Evolutionary conservation across 148 eudicot genomes (phyloP), one percentile per base, ranked within the genome.

Genomic region (Vaccinium macrocarpon): DNA sequence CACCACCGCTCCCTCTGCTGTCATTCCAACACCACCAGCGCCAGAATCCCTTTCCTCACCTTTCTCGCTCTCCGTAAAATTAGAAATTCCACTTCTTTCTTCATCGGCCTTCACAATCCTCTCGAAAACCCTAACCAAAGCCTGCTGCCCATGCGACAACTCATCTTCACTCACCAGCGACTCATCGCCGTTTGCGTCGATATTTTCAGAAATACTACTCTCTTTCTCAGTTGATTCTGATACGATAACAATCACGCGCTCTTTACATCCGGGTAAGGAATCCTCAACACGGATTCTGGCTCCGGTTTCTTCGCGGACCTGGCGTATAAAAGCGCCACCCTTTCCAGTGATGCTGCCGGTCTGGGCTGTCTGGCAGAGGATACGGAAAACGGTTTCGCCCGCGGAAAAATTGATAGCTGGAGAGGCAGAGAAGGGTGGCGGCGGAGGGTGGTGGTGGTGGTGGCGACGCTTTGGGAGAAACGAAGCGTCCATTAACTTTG

Each of bases 221-320:
- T 62, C 82, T 23, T 81, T 66, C 57, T 16, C 87, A 73, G 84
- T 84, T 8, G 84, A 32, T 51, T 86, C 84, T 23, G 85, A 78
- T 21, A 81, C 64, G 35, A 89, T 76, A 49, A 86, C 38, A 10
- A 92, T 89, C 5, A 92, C 89, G 5, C 94, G 91, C 38, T 92
- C 94, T 9, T 90, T 88, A 80, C 83, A 89, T 29, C 87, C 87
- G 5, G 91, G 76, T 1, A 85, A 52, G 72, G 73, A 52, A 0
- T 90, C 92, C 52, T 90, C 92, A 21, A 90, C 61, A 50, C 94
- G 92, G 32, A 92, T 92, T 15, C 83, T 85, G 12, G 94, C 91
- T 4, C 91, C 90, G 56, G 94, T 92, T 27, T 87, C 88, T 61
- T 90, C 94, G 5, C 91, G 85, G 80, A 92, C 85, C 52, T 90